Percentiles rank a stretch among this genome's conserved stretches.
Conservation (phyloP, 1,284 basidiomycete genomes). For the Microbotryomycetes sp. region DNA sequence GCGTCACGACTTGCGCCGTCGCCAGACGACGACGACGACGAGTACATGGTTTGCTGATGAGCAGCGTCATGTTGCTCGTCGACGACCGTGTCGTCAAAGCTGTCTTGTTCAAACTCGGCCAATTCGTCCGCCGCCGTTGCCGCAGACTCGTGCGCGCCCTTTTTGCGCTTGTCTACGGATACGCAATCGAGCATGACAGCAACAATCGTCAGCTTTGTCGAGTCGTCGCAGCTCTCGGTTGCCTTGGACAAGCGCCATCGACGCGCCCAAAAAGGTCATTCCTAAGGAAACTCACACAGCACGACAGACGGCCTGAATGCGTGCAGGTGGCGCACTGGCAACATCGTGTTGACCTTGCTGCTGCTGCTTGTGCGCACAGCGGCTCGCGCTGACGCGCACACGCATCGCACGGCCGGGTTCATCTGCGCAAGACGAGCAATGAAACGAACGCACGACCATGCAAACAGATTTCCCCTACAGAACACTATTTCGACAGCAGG, state of each 20-base stretch:
- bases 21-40: background rate
- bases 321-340: background rate
- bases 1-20: background rate
- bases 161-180: background rate
- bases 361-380: background rate
- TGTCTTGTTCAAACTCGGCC: background rate
- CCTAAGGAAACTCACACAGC: background rate
- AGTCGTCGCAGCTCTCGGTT: too few relatives aligned
- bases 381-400: background rate
- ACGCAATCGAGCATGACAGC: background rate
- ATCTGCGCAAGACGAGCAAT: too few relatives aligned
- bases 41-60: background rate
- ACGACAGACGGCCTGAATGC: background rate
- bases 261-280: too few relatives aligned
- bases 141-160: background rate
- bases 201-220: background rate
- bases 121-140: background rate
- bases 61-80: background rate
- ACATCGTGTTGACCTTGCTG: background rate
- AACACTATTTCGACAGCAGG: too few relatives aligned
- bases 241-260: too few relatives aligned
- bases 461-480: too few relatives aligned
- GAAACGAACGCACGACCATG: too few relatives aligned
- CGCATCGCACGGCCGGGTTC: background rate
- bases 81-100: background rate